Evolutionary conservation across 257 asterid species (phyloP).

Genomic region (Eustoma russellianum): DNA sequence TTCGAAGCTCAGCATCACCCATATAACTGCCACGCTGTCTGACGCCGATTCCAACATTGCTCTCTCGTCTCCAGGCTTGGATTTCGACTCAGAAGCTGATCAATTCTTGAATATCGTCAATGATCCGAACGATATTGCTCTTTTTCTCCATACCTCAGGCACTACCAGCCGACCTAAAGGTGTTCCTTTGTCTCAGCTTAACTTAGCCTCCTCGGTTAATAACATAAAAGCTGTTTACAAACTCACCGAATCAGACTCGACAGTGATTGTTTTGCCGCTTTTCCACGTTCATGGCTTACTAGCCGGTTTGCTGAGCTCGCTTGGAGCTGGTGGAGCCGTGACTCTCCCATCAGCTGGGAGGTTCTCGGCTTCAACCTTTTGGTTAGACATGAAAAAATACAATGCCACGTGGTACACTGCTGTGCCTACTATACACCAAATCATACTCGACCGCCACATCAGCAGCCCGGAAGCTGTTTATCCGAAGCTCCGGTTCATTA

Average conservation of each 20-base stretch:
- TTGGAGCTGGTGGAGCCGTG: constrained; percentile 82
- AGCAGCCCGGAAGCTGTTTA: constrained; percentile 41
- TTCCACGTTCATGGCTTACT: constrained; percentile 94
- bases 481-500: constrained; percentile 84
- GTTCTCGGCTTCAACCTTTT: constrained; percentile 89
- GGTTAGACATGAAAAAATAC: constrained; percentile 74
- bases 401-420: constrained; percentile 97
- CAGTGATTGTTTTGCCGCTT: constrained; percentile 80
- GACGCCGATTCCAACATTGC: constrained; percentile 35
- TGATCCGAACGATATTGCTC: constrained; percentile 69
- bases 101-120: constrained; percentile 38
- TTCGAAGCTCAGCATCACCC: constrained; percentile 63
- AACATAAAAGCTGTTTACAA: constrained; percentile 69
- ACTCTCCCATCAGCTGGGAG: constrained; percentile 87
- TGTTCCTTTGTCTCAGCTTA: constrained; percentile 78
- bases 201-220: constrained; percentile 62
- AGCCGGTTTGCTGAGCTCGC: constrained; percentile 75
- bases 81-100: constrained; percentile 21
- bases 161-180: constrained; percentile 99
- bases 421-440: constrained; percentile 94
- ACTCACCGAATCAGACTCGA: constrained; percentile 63
- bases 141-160: constrained; percentile 98
- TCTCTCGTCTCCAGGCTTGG: constrained; percentile 16
- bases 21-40: constrained; percentile 45
- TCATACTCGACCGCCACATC: constrained; percentile 72